Evolutionary conservation across 2,329 filamentous ascomycete species (phyloP).

Genomic region (Colletotrichum aenigma): DNA sequence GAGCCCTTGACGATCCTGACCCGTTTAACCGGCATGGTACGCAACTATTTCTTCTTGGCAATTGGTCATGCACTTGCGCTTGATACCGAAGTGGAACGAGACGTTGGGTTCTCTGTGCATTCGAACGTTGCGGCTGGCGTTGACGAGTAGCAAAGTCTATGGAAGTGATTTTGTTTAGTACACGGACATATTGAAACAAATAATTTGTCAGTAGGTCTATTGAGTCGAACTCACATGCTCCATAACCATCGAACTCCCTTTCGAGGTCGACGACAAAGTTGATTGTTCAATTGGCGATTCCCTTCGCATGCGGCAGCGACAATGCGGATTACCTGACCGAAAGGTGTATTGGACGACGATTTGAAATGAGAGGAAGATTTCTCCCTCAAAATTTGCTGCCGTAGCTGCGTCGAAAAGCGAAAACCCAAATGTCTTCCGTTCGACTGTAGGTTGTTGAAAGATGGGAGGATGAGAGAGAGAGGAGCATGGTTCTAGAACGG

Average conservation of each 20-base stretch:
- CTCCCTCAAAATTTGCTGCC: neutral
- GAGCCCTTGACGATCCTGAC: conserved; percentile 39
- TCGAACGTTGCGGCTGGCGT: neutral
- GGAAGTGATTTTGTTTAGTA: neutral
- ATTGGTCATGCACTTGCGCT: neutral
- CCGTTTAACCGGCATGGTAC: neutral
- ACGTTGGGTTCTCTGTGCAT: neutral
- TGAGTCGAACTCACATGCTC: neutral
- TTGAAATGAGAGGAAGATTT: neutral
- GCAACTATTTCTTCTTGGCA: neutral
- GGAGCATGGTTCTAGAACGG: neutral
- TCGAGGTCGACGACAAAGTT: neutral
- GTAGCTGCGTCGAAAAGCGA: neutral
- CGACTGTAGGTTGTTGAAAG: neutral
- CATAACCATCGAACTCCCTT: neutral
- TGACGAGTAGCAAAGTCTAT: neutral
- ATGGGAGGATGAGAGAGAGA: neutral
- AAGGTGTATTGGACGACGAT: neutral
- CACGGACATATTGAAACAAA: neutral
- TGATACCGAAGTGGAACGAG: neutral
- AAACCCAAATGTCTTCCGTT: neutral
- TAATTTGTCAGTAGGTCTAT: too few relatives aligned
- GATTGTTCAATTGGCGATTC: neutral
- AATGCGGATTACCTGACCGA: neutral
- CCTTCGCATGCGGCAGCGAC: neutral